These are phyloP conservation scores for Daldinia decipiens DNA, from an alignment of 495 filamentous ascomycete species.

Conservation along the genomic window DNA sequence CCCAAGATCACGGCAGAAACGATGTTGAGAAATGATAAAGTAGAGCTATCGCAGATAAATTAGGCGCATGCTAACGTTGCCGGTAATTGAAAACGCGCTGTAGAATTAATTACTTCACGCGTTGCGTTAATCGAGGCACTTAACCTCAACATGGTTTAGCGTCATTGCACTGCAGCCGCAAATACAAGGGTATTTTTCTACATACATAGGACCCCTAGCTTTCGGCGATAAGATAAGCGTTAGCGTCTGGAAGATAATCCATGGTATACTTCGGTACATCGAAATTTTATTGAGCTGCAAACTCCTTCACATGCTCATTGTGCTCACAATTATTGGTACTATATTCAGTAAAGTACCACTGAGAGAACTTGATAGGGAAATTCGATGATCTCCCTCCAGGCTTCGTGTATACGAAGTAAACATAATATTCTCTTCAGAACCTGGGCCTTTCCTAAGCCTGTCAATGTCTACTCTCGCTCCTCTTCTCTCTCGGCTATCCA, in stretches of 20 bases:
- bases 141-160: background rate
- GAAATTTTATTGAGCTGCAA: background rate
- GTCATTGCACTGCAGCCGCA: background rate
- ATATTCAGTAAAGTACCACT: background rate
- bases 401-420: slow-evolving; percentile 42
- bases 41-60: background rate
- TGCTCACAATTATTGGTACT: background rate
- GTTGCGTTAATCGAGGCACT: slow-evolving; percentile 29
- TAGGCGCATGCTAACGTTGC: background rate
- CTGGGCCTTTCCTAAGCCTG: slow-evolving; percentile 8
- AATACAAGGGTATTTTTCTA: background rate
- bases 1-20: background rate
- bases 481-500: slow-evolving; percentile 50
- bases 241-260: background rate
- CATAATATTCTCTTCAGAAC: slow-evolving; percentile 32
- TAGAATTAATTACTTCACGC: slow-evolving; percentile 29
- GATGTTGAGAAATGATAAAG: background rate
- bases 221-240: background rate
- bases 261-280: slow-evolving; percentile 3
- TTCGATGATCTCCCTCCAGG: slow-evolving; percentile 45
- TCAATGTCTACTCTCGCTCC: slow-evolving; percentile 22
- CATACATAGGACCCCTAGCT: background rate
- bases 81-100: slow-evolving; percentile 18
- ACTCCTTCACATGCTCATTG: slow-evolving; percentile 3
- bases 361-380: slow-evolving; percentile 1